Conservation (phyloP, 148 eudicot species). For the Cornus suecica region DNA sequence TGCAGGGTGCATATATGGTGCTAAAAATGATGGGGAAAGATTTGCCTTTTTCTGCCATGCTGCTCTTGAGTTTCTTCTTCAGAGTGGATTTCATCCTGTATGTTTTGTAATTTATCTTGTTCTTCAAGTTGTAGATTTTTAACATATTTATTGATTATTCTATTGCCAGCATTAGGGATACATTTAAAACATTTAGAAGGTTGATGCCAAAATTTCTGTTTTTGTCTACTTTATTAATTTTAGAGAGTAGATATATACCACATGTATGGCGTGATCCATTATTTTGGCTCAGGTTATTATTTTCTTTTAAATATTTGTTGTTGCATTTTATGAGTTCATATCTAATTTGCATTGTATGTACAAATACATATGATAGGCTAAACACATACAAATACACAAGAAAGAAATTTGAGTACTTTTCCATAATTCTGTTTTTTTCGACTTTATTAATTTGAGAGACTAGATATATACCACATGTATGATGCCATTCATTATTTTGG, state of each 20-base stretch:
- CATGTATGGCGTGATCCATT: background rate
- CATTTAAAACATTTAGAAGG: background rate
- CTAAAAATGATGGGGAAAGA: constrained; percentile 80
- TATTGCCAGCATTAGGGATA: background rate
- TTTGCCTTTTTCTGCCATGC: constrained; percentile 95
- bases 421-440: too few relatives aligned
- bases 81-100: constrained; percentile 93
- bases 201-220: too few relatives aligned
- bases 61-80: constrained; percentile 90
- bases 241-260: too few relatives aligned
- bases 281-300: constrained; percentile 1
- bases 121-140: background rate
- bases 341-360: background rate
- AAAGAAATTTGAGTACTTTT: background rate
- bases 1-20: constrained; percentile 76
- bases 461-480: too few relatives aligned
- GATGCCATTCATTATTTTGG: background rate
- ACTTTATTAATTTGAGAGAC: too few relatives aligned
- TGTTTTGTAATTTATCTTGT: constrained; percentile 25
- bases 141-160: background rate
- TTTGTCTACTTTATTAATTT: too few relatives aligned
- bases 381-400: background rate
- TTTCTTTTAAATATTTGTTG: background rate
- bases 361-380: background rate
- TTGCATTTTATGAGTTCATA: background rate